These are phyloP conservation scores for Fusarium luffae DNA, from an alignment of 2,329 filamentous ascomycete species.

Conservation along the genomic window DNA sequence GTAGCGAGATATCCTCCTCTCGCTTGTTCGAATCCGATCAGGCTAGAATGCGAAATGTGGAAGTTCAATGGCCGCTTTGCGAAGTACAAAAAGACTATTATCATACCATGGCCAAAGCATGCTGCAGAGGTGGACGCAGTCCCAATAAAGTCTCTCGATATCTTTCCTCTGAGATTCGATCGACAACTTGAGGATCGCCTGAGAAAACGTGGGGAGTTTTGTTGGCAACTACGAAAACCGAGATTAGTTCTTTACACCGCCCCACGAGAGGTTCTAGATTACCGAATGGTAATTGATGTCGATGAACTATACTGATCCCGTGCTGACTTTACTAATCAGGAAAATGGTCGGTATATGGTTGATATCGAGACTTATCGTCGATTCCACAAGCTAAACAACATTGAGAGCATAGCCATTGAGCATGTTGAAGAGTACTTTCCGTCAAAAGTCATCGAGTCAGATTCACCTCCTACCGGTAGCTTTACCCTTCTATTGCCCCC, in stretches of 20 bases:
- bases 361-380: too few species aligned
- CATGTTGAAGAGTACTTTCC: too few species aligned
- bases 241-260: neutral
- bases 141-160: neutral
- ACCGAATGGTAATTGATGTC: neutral
- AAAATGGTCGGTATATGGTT: neutral
- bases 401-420: too few species aligned
- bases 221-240: neutral
- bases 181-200: accelerated
- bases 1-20: neutral
- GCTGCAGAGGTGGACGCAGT: neutral
- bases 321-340: neutral
- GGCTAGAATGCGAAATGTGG: neutral
- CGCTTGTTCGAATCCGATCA: neutral
- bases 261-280: too few species aligned
- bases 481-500: too few species aligned
- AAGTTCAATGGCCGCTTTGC: neutral
- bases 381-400: too few species aligned
- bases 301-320: neutral
- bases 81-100: accelerated
- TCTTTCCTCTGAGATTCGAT: neutral
- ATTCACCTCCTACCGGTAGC: too few species aligned
- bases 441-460: too few species aligned
- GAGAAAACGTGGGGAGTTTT: neutral
- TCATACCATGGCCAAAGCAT: neutral